Conservation (phyloP, 1,139 yeast genomes). For the Fermentozyma sake region DNA sequence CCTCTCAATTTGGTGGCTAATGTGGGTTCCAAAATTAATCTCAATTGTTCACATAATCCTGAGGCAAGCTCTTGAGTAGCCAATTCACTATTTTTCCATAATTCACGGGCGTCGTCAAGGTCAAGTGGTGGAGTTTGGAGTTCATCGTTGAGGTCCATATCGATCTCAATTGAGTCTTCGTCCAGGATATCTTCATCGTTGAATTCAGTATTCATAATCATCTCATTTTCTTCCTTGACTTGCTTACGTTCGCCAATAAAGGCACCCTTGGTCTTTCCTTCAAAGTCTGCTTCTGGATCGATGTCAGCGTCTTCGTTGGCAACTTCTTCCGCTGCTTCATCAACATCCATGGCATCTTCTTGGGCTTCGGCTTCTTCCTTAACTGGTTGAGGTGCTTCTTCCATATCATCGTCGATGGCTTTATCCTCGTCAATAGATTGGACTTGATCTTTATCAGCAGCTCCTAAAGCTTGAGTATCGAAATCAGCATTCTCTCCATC, state of each 20-base stretch:
- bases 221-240: conserved; percentile 21
- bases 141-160: conserved; percentile 20
- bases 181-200: conserved; percentile 26
- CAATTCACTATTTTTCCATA: conserved; percentile 81
- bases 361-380: conserved; percentile 15
- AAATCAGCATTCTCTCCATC: conserved; percentile 73
- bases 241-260: conserved; percentile 46
- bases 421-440: conserved; percentile 76
- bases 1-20: conserved; percentile 90
- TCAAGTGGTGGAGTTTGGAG: conserved; percentile 40
- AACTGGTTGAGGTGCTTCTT: conserved; percentile 13
- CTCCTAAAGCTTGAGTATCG: conserved; percentile 90
- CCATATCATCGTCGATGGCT: conserved; percentile 73
- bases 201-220: conserved; percentile 16
- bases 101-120: conserved; percentile 62
- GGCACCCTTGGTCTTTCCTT: conserved; percentile 51
- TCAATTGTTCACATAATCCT: conserved; percentile 84
- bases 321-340: conserved; percentile 18
- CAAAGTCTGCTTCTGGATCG: conserved; percentile 41
- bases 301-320: conserved; percentile 18
- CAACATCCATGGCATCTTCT: conserved; percentile 18
- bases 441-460: conserved; percentile 76
- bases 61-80: conserved; percentile 86
- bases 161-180: conserved; percentile 27
- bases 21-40: conserved; percentile 92